Conservation (phyloP, 1,284 basidiomycete species). For the Phenoliferia sp. region DNA sequence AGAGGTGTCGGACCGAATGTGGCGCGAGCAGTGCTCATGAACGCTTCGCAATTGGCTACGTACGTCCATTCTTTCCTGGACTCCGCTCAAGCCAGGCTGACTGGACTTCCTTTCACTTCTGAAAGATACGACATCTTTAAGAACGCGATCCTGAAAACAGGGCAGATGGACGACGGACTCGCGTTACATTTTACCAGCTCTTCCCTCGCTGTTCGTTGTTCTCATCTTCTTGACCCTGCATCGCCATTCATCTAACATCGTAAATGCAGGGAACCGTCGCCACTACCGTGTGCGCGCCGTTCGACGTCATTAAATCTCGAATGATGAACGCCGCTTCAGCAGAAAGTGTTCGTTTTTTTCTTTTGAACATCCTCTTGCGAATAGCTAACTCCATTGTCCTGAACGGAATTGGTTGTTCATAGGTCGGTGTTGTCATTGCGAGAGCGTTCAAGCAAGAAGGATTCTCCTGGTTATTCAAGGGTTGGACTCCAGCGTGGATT, state of each 20-base stretch:
- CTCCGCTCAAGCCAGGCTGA: not conserved
- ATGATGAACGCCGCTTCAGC: constrained; percentile 86
- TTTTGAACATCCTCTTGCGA: not conserved
- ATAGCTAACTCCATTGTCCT: not conserved
- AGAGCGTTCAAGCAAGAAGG: constrained; percentile 72
- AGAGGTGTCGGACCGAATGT: constrained; percentile 83
- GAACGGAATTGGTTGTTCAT: constrained; percentile 44
- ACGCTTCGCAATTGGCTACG: constrained; percentile 84
- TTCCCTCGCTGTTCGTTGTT: constrained; percentile 65
- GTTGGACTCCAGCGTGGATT: constrained; percentile 45
- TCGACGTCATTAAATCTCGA: constrained; percentile 77
- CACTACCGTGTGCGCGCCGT: constrained; percentile 88
- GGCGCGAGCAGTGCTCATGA: constrained; percentile 81
- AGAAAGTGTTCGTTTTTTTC: constrained; percentile 54
- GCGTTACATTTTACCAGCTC: constrained; percentile 75
- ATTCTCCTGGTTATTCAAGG: constrained; percentile 85
- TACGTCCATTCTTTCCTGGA: constrained; percentile 45
- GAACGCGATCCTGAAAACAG: constrained; percentile 62
- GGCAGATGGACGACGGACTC: constrained; percentile 73
- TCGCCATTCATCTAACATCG: constrained; percentile 5
- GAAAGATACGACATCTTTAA: constrained; percentile 88
- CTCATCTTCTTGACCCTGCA: not conserved
- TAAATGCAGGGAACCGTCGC: constrained; percentile 70
- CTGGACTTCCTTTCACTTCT: not conserved
- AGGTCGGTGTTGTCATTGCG: constrained; percentile 65